A percentile compares a stretch with the other conserved stretches of the same genome.
Conservation (phyloP, 73 alveolate genomes). For the Stentor roeselii region DNA sequence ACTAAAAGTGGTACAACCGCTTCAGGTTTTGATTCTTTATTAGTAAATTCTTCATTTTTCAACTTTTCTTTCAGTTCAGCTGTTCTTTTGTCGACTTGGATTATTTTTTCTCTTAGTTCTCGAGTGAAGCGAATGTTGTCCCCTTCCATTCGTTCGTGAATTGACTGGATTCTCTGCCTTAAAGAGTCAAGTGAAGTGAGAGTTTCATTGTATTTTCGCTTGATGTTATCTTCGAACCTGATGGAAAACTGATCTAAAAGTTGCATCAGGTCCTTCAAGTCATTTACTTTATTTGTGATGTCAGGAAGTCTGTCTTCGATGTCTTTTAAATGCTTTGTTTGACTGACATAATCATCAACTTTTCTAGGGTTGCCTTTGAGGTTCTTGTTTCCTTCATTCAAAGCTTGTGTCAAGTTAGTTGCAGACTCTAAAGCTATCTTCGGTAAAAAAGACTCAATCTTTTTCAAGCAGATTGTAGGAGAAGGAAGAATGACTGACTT, state of each 20-base stretch:
- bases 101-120: constrained; percentile 49
- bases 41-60: constrained; percentile 31
- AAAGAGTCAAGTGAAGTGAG: constrained; percentile 41
- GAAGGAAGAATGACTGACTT: constrained; percentile 54
- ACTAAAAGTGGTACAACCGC: background rate
- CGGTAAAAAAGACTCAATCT: constrained; percentile 44
- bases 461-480: constrained; percentile 40
- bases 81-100: constrained; percentile 39
- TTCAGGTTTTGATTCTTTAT: constrained; percentile 30
- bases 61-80: constrained; percentile 33
- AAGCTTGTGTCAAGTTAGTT: constrained; percentile 28
- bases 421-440: constrained; percentile 48
- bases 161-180: constrained; percentile 67
- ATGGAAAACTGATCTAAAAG: constrained; percentile 66
- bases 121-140: constrained; percentile 67
- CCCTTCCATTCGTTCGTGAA: constrained; percentile 68
- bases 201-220: constrained; percentile 65
- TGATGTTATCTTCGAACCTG: constrained; percentile 60
- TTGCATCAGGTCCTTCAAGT: constrained; percentile 52
- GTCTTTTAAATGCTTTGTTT: constrained; percentile 54
- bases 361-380: constrained; percentile 52
- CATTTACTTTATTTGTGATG: constrained; percentile 51
- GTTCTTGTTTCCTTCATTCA: constrained; percentile 33
- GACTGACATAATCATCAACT: constrained; percentile 66
- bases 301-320: constrained; percentile 56